Evolutionary conservation across 202 grass and related monocot genomes (phyloP), one percentile per base, ranked within the genome.

Genomic region (Digitaria exilis): DNA sequence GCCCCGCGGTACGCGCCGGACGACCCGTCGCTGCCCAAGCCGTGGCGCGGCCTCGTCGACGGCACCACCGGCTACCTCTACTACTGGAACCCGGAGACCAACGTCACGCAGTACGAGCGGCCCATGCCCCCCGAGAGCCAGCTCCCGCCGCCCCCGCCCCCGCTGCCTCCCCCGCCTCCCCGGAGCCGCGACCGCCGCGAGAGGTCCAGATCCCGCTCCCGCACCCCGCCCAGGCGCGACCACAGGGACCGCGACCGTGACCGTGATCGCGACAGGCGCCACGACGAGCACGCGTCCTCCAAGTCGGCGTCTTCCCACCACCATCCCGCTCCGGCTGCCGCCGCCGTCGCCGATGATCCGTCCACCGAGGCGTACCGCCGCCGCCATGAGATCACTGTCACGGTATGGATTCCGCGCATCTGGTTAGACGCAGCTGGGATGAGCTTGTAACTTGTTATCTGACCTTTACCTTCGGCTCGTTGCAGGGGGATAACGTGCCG

Each of bases 1-100:
- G 85, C 80, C 75, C 95, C 95, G 80, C 82, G 95, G 19, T 97
- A 95, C 90, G 95, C 95, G 29, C 95, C 95, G 28, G 95, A 98
- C 45, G 95, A 98, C n/a, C 90, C 92, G 56, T 76, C 90, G 30
- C 80, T 98, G 63, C 96, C 85, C 18, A 98, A 98, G 80, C 96
- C 96, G n/a, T 98, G 93, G 96, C 85, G 87, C 68, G 96, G 92
- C 30, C 84, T 98, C 67, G 96, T 98, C 17, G 96, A 98, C 35
- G 92, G 90, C 61, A 94, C 75, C 89, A 96, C 91, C 51, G 96
- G 93, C 25, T 98, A 96, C 81, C 90, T 98, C 68, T 98, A 98
- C 89, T 98, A 94, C 87, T 98, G 93, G 96, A 98, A 98, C 63
- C 93, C 90, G 11, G 96, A 98, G 6, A 98, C 96, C 16, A 91